Evolutionary conservation across 306 rosid genomes (phyloP).

Genomic region (Psophocarpus tetragonolobus): DNA sequence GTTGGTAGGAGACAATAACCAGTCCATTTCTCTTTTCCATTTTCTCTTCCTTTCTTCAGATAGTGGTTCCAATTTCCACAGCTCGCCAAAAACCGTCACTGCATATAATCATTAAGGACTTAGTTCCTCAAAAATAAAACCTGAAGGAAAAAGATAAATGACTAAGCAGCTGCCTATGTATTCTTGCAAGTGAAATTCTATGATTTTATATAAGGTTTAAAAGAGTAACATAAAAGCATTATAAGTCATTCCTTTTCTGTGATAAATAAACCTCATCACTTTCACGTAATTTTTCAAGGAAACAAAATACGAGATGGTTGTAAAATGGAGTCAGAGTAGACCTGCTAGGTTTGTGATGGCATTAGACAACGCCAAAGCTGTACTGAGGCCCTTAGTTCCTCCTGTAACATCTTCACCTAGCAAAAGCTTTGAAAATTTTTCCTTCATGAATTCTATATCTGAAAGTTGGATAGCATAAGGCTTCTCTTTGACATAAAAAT

Average conservation of each 20-base stretch:
- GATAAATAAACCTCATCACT: neutral
- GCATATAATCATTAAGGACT: constrained; percentile 41
- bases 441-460: constrained; percentile 83
- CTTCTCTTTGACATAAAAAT: constrained; percentile 65
- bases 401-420: constrained; percentile 93
- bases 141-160: constrained; percentile 18
- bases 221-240: neutral
- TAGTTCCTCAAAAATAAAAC: constrained; percentile 11
- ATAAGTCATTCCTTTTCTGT: neutral
- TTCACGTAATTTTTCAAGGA: neutral
- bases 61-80: constrained; percentile 95
- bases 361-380: constrained; percentile 86
- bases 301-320: neutral
- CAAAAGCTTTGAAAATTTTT: constrained; percentile 75
- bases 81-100: constrained; percentile 86
- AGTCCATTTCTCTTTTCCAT: constrained; percentile 87
- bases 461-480: constrained; percentile 51
- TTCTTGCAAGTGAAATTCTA: constrained; percentile 18
- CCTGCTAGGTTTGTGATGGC: constrained; percentile 84
- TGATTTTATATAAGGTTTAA: neutral
- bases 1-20: constrained; percentile 92
- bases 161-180: neutral
- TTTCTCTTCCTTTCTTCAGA: constrained; percentile 74
- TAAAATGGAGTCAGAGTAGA: constrained; percentile 33
- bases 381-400: constrained; percentile 70